Base-by-base conservation (phyloP, 768 basidiomycete species). In the Mycena rosella region DNA sequence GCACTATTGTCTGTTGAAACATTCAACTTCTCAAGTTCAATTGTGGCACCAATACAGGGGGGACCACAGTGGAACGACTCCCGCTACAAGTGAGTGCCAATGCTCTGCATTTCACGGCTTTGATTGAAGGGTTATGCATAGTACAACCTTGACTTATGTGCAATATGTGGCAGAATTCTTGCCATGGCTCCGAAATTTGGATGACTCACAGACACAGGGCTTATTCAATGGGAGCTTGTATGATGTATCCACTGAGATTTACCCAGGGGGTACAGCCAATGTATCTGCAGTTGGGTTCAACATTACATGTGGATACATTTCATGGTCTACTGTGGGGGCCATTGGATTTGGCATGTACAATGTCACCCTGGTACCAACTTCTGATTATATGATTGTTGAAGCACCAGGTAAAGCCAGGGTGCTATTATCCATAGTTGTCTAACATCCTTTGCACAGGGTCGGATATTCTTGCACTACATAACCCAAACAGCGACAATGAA, bases 21-120 rank as follows among this genome's bases (percentile, higher is more conserved):
- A 53, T 53, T 53, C 32, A 53, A 53, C 52, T 22, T 53, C 52
- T 22, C 52, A 5, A 53, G 30, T 22, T 53, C 52, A 20, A 34
- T 32, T 18, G 32, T 32, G 8, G 52, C 22, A 11, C 30, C 30
- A 22, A 53, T 32, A 13, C 32, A 34, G 13, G 52, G 52, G 7
- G 26, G 32, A 30, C 52, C 52, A 29, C 52, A 53, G 22, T 53
- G 52, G 52, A 53, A 53, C 11, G 32, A 34, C 32, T 34, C 32
- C 11, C 32, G 32, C 32, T 11, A 34, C 32, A 34, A 34, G 32
- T 34, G 11, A 34, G 32, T 34, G 5, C 11, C 32, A 34, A 34
- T n/a, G n/a, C n/a, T n/a, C n/a, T n/a, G n/a, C 32, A 34, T 34
- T 11, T 34, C 32, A 15, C 32, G 11, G 6, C 32, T 11, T 11